Evolutionary conservation across 106 monocot genomes (phyloP), one percentile per base, ranked within the genome.

Genomic region (Posidonia australis): DNA sequence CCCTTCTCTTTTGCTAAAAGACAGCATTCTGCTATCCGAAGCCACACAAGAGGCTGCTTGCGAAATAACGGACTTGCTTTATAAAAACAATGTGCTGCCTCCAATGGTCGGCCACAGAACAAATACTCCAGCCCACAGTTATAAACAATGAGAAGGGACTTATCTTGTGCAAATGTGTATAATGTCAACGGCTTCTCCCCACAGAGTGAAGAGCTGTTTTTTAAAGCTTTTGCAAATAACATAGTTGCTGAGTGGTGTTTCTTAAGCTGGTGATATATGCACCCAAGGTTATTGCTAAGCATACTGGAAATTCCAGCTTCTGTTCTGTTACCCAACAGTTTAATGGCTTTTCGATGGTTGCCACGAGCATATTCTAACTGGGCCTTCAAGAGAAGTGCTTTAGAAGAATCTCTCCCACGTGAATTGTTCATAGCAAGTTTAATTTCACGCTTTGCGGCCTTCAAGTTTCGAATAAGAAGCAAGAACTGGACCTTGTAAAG

Each of bases 301-400:
- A 87, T 70, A 70, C 72, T 66, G 61, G 77, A 60, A 44, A 80
- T 65, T 47, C 46, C 71, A 18, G 42, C 11, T 43, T 62, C 61
- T 42, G 61, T 62, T 62, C 42, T 36, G 41, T 62, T 87, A 65
- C 73, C 75, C 56, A 96, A 64, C 16, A 90, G 84, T 70, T 87
- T 90, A 44, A 78, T 67, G 46, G 96, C 79, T 71, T 96, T 96
- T 3, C 75, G 72, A 67, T 82, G 48, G 70, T 90, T 96, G 5
- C 87, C 86, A 76, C 87, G 77, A 17, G 84, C 72, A 81, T 84
- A 96, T 59, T 96, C 96, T 51, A 96, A 65, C 60, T 96, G 86
- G 64, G 90, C 77, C 53, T 96, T 96, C 67, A 96, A 65, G 5
- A 90, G 76, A 24, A 90, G 77, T 43, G 87, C 84, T 14, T 60